These are phyloP conservation scores for Plasmopara viticola DNA, from an alignment of 352 stramenopile genomes.

Conservation along the genomic window DNA sequence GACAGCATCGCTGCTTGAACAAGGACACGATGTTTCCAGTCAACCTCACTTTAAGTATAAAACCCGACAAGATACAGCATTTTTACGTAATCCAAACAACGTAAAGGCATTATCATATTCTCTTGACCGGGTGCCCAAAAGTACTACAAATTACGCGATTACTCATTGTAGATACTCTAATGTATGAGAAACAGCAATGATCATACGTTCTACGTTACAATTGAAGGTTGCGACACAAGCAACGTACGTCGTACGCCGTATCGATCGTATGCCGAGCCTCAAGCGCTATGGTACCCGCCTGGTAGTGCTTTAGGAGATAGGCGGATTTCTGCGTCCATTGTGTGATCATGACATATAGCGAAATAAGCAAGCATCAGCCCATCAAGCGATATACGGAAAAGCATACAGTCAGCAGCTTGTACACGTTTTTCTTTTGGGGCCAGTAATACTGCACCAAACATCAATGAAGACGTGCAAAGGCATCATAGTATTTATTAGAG, in stretches of 20 bases:
- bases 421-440: constrained; percentile 29
- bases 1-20: constrained; percentile 33
- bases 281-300: constrained; percentile 39
- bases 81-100: constrained; percentile 42
- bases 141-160: constrained; percentile 48
- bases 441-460: constrained; percentile 18
- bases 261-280: constrained; percentile 49
- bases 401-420: constrained; percentile 18
- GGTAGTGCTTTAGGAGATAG: constrained; percentile 44
- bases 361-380: no score
- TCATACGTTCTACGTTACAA: not conserved
- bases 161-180: constrained; percentile 58
- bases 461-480: constrained; percentile 4
- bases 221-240: not conserved
- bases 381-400: no score
- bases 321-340: constrained; percentile 61
- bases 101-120: constrained; percentile 45
- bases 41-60: not conserved
- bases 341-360: not conserved
- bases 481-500: no score
- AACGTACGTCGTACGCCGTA: constrained; percentile 54
- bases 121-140: constrained; percentile 49
- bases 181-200: not conserved
- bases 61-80: not conserved
- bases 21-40: not conserved